Conservation (phyloP, 2,329 filamentous ascomycete genomes). For the Microcyclospora tardicrescens region DNA sequence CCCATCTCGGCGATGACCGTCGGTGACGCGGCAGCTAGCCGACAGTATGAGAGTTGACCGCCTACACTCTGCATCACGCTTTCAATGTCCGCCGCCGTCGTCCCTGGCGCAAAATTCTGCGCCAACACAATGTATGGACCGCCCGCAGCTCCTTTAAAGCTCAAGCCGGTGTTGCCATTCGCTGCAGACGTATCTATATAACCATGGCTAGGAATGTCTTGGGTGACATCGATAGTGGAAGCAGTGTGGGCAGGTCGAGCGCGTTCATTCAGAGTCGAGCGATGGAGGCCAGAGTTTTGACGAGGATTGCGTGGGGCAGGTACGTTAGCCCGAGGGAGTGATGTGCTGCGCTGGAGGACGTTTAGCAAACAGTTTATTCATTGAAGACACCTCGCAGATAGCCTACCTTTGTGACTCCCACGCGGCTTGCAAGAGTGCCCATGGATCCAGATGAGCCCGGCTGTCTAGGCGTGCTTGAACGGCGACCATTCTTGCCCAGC, state of each 20-base stretch:
- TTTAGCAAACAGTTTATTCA: not conserved
- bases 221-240: conserved; percentile 25
- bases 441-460: conserved; percentile 24
- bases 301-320: conserved; percentile 11
- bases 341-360: conserved; percentile 13
- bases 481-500: conserved; percentile 45
- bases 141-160: conserved; percentile 53
- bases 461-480: conserved; percentile 43
- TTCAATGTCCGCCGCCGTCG: conserved; percentile 70
- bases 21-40: conserved; percentile 52
- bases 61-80: conserved; percentile 57
- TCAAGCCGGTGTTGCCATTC: conserved; percentile 40
- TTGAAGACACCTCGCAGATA: not conserved
- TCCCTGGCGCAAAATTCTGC: conserved; percentile 71
- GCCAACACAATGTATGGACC: conserved; percentile 61
- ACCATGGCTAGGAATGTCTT: conserved; percentile 16
- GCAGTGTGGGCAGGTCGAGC: conserved; percentile 24
- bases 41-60: conserved; percentile 52
- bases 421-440: conserved; percentile 55
- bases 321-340: conserved; percentile 14
- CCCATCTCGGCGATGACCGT: conserved; percentile 67
- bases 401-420: conserved; percentile 58
- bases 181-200: conserved; percentile 10
- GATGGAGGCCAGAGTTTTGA: conserved; percentile 7
- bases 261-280: conserved; percentile 7